These are phyloP conservation scores for Diaporthe sp. DNA, from an alignment of 2,329 filamentous ascomycete species.

Conservation along the genomic window DNA sequence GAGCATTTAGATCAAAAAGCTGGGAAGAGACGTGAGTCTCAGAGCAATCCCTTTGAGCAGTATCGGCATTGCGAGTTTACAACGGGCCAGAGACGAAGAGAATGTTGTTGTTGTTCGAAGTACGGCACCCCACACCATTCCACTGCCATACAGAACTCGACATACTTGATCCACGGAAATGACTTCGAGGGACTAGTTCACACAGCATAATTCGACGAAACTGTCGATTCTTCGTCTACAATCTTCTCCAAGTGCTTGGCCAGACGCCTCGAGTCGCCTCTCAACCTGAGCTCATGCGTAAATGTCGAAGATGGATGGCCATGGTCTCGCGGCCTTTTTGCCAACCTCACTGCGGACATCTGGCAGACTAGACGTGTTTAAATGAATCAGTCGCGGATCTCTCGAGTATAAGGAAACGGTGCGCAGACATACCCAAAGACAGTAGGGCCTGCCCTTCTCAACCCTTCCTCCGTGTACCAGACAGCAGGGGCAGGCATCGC, in stretches of 20 bases:
- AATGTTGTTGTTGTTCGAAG: too few species aligned
- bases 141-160: too few species aligned
- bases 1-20: neutral
- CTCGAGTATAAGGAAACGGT: too few species aligned
- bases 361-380: neutral
- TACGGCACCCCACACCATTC: too few species aligned
- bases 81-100: neutral
- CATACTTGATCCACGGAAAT: too few species aligned
- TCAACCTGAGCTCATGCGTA: neutral
- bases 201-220: too few species aligned
- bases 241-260: too few species aligned
- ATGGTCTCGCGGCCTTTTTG: neutral
- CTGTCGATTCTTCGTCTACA: too few species aligned
- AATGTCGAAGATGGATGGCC: neutral
- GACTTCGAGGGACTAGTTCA: too few species aligned
- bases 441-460: conserved; percentile 9
- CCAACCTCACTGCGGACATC: neutral
- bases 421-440: neutral
- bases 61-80: neutral
- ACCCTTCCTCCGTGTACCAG: neutral
- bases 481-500: neutral
- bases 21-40: neutral
- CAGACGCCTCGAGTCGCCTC: too few species aligned
- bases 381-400: neutral
- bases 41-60: neutral